These are phyloP conservation scores for Epipyxis sp. DNA, from an alignment of 108 stramenopile species.

Conservation along the genomic window DNA sequence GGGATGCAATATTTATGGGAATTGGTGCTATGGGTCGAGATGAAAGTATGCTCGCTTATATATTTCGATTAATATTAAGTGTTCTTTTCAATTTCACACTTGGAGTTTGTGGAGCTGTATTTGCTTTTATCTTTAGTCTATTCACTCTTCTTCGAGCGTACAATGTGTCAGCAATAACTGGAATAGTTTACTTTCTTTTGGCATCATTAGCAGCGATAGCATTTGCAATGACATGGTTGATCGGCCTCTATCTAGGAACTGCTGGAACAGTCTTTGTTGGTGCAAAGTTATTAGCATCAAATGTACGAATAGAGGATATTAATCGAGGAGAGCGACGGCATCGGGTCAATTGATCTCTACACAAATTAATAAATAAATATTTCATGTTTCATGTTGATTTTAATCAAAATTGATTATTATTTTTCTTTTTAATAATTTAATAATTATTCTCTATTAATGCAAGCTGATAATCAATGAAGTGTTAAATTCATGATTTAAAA, in stretches of 20 bases:
- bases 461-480: too few species aligned
- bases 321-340: background rate
- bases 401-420: too few species aligned
- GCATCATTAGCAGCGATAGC: background rate
- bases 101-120: conserved; percentile 37
- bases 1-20: conserved; percentile 38
- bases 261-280: conserved; percentile 9
- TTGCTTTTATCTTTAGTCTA: conserved; percentile 34
- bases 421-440: too few species aligned
- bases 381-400: too few species aligned
- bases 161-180: background rate
- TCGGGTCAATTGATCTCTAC: conserved; percentile 1
- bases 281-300: background rate
- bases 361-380: too few species aligned
- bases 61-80: conserved; percentile 31
- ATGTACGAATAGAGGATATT: conserved; percentile 7
- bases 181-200: background rate
- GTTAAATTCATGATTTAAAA: too few species aligned
- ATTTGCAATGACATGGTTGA: conserved; percentile 11
- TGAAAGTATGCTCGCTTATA: conserved; percentile 32
- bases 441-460: too few species aligned
- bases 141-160: background rate
- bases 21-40: conserved; percentile 31
- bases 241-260: conserved; percentile 2
- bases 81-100: conserved; percentile 39